Base-by-base conservation (phyloP, 164 flowering plant species). In the Kingdonia uniflora region DNA sequence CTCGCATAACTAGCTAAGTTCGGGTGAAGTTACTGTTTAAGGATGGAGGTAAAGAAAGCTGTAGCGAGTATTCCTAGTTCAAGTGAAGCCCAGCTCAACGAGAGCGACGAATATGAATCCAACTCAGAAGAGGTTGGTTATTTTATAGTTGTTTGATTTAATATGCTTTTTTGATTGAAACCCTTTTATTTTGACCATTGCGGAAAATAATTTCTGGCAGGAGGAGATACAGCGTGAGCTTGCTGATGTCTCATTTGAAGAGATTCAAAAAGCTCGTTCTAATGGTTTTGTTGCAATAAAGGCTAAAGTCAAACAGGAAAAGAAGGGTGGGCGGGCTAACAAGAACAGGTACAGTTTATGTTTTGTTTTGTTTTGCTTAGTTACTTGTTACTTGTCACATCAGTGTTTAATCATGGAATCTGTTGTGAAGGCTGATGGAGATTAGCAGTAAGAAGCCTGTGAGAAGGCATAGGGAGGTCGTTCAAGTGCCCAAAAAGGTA, bases 391-490 rank as follows among this genome's bases (percentile, higher is more conserved):
- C n/a, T 29, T 35, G n/a, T 48, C 45, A 20, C 1, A 26, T 44
- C 16, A 2, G 26, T 24, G 15, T 5, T 39, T 62, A 23, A 58
- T 72, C 15, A 11, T 41, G 26, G 25, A 45, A 35, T 49, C 23
- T 17, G 19, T 42, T 25, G 29, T 70, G 64, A 44, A 88, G 97
- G 79, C 97, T 91, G n/a, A 76, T 65, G 79, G 97, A 88, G 73
- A 74, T 67, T 40, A 88, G 84, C 57, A 66, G 84, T 76, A 88
- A 79, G 71, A 81, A 79, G 76, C 92, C 89, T 0, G 87, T 85
- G 45, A 60, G 76, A 56, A 65, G 80, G 66, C 76, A 76, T 64
- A 77, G 89, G 63, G 89, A 85, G 63, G 83, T 79, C 14, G 59
- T 85, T 59, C 89, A 83, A 69, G 92, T 54, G 55, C 89, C 87